Conservation (phyloP, 306 rosid genomes). For the Medicago arabica region DNA sequence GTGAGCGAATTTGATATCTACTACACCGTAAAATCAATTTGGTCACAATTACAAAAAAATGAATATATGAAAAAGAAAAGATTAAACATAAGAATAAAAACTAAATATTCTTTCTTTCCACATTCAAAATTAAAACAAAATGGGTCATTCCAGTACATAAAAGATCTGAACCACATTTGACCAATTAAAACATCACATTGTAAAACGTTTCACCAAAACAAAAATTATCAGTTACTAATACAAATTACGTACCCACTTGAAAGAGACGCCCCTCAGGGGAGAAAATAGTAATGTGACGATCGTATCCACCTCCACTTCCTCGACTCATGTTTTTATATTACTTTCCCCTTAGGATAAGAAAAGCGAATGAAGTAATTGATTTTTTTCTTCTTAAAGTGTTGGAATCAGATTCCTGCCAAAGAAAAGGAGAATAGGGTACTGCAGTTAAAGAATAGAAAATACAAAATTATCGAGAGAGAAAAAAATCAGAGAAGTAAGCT, state of each 20-base stretch:
- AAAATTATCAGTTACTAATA: neutral
- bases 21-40: no score
- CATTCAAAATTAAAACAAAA: neutral
- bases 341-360: neutral
- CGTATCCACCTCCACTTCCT: slow-evolving; percentile 98
- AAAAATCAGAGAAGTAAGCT: neutral
- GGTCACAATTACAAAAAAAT: no score
- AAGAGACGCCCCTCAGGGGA: slow-evolving; percentile 98
- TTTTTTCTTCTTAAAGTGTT: slow-evolving; percentile 3
- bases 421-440: neutral
- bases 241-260: slow-evolving; percentile 59
- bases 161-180: slow-evolving; percentile 4
- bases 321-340: slow-evolving; percentile 61
- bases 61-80: no score
- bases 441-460: neutral
- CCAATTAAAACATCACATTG: neutral
- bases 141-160: slow-evolving; percentile 2
- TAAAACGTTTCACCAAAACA: neutral
- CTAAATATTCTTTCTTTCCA: neutral
- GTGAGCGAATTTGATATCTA: no score
- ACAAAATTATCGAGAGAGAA: no score
- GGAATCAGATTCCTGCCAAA: neutral
- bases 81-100: neutral
- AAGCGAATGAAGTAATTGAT: slow-evolving; percentile 1
- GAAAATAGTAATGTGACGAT: slow-evolving; percentile 98